Conservation (phyloP, 306 rosid species). For the Dryas drummondii region DNA sequence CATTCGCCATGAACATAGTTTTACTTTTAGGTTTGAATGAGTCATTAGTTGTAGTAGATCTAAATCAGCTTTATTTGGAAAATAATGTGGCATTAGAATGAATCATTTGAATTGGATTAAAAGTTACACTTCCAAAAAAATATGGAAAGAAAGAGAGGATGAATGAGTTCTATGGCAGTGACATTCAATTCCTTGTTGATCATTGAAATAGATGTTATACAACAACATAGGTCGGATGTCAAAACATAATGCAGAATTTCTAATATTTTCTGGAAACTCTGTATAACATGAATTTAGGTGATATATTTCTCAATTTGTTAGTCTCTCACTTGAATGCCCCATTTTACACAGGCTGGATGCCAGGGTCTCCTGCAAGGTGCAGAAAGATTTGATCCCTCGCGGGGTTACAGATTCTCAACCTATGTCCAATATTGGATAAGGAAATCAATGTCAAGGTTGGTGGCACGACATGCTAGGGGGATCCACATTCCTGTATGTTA, state of each 20-base stretch:
- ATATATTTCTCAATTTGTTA: not conserved
- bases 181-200: not conserved
- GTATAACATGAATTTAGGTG: not conserved
- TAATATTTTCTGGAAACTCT: not conserved
- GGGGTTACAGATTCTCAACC: slow-evolving; percentile 87
- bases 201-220: not conserved
- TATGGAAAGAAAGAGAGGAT: no score
- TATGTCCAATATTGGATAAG: slow-evolving; percentile 92
- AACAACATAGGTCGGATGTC: not conserved
- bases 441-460: slow-evolving; percentile 75
- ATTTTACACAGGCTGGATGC: slow-evolving; percentile 64
- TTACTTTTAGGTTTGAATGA: no score
- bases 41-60: no score
- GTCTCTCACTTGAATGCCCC: slow-evolving; percentile 13
- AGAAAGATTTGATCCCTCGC: slow-evolving; percentile 73
- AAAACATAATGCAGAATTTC: not conserved
- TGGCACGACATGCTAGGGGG: slow-evolving; percentile 64
- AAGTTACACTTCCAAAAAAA: not conserved
- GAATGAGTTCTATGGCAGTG: not conserved
- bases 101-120: not conserved
- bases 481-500: slow-evolving; percentile 70
- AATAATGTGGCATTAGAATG: not conserved
- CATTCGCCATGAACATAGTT: not conserved
- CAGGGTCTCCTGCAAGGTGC: slow-evolving; percentile 88
- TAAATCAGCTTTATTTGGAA: no score